phyloP scores from a whole-genome alignment of 116 monocot species.

The Dioscorea cayenensis region DNA sequence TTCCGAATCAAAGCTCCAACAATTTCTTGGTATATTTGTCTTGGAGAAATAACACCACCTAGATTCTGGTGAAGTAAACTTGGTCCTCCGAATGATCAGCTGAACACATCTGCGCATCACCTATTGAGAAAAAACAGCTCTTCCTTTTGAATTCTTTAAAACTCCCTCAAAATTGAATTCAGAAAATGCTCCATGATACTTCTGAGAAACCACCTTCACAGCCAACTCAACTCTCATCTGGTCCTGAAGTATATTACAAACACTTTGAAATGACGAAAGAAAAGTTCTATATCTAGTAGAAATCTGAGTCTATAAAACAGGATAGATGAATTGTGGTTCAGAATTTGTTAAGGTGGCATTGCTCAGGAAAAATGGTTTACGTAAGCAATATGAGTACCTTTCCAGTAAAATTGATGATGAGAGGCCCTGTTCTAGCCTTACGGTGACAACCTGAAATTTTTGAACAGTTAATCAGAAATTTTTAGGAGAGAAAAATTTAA shows the following conservation, averaged over 20 bases:
- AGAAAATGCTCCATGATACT: conserved; percentile 46
- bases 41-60: no score
- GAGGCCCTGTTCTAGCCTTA: conserved; percentile 57
- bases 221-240: conserved; percentile 54
- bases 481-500: not conserved
- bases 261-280: not conserved
- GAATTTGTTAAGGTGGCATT: not conserved
- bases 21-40: no score
- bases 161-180: conserved; percentile 11
- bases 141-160: no score
- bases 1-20: no score
- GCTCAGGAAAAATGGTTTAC: not conserved
- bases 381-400: conserved; percentile 39
- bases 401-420: conserved; percentile 66
- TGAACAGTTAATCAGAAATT: not conserved
- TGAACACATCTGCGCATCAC: no score
- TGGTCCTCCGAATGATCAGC: no score
- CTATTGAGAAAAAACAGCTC: not conserved
- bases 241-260: conserved; percentile 37
- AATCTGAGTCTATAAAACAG: not conserved
- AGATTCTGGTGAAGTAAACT: no score
- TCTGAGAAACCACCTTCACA: conserved; percentile 23
- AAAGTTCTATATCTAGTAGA: not conserved
- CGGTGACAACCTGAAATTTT: conserved; percentile 58
- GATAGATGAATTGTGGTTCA: not conserved